A percentile compares a stretch with the other conserved stretches of the same genome.
Conservation (phyloP, 768 basidiomycete genomes). For the Kwoniella botswanensis region DNA sequence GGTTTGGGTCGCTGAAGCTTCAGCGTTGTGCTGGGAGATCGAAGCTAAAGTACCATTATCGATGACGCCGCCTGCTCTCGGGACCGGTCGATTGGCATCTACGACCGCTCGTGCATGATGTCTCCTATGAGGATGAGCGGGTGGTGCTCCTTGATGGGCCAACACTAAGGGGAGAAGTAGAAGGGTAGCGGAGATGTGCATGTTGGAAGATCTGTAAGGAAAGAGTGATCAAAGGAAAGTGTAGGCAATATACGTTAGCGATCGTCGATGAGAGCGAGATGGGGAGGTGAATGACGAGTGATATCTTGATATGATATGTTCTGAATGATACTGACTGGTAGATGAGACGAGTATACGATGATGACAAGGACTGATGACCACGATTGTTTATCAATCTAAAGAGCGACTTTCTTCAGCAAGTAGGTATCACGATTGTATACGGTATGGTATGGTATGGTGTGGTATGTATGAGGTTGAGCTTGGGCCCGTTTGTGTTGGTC, state of each 20-base stretch:
- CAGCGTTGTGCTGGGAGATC: conserved; percentile 12
- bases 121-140: conserved; percentile 13
- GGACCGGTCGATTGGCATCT: conserved; percentile 19
- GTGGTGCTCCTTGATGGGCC: conserved; percentile 21
- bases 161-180: conserved; percentile 30
- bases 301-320: background rate
- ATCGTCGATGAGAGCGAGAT: background rate
- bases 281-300: background rate
- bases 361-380: background rate
- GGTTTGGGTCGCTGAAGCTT: conserved; percentile 12
- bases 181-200: conserved; percentile 29
- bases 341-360: background rate
- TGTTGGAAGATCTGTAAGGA: conserved; percentile 13
- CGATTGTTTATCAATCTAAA: background rate
- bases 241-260: background rate
- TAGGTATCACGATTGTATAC: background rate
- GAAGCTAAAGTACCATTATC: conserved; percentile 23
- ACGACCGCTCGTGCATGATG: conserved; percentile 28
- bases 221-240: background rate
- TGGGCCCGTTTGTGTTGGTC: background rate
- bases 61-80: conserved; percentile 17
- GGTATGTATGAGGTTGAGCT: background rate
- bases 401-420: background rate
- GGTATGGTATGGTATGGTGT: background rate
- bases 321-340: background rate